phyloP scores from a whole-genome alignment of 2,329 filamentous ascomycete species.

The Paraphoma chrysanthemicola region DNA sequence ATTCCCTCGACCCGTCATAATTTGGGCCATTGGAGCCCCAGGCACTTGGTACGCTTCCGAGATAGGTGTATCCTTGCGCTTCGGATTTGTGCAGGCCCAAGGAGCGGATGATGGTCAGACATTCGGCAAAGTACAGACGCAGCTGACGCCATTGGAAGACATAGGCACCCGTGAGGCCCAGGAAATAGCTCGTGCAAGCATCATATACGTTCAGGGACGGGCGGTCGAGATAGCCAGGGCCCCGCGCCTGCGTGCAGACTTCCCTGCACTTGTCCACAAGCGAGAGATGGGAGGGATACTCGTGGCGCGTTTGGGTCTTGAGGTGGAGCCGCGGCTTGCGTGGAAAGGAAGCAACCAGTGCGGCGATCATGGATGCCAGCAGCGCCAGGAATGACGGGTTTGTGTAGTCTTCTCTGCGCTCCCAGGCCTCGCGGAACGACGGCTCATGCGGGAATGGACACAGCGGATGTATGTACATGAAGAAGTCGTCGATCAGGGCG shows the following conservation, averaged over 20 bases:
- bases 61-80: constrained; percentile 49
- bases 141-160: constrained; percentile 72
- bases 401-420: constrained; percentile 69
- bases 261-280: constrained; percentile 75
- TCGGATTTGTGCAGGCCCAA: constrained; percentile 69
- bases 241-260: constrained; percentile 72
- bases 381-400: constrained; percentile 73
- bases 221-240: constrained; percentile 62
- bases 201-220: constrained; percentile 65
- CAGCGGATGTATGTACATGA: constrained; percentile 80
- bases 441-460: constrained; percentile 81
- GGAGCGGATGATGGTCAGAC: constrained; percentile 71
- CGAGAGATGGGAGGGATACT: constrained; percentile 72
- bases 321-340: constrained; percentile 73
- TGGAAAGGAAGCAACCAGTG: constrained; percentile 78
- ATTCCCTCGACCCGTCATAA: constrained; percentile 46
- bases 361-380: constrained; percentile 75
- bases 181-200: constrained; percentile 77
- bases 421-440: constrained; percentile 74
- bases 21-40: constrained; percentile 46
- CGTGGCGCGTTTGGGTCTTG: constrained; percentile 69
- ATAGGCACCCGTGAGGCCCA: constrained; percentile 71
- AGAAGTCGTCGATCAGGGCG: constrained; percentile 79
- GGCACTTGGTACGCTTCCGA: constrained; percentile 42
- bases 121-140: constrained; percentile 75